Base-by-base conservation (phyloP, 2,329 filamentous ascomycete genomes). In the Lecanoromycetidae sp. region DNA sequence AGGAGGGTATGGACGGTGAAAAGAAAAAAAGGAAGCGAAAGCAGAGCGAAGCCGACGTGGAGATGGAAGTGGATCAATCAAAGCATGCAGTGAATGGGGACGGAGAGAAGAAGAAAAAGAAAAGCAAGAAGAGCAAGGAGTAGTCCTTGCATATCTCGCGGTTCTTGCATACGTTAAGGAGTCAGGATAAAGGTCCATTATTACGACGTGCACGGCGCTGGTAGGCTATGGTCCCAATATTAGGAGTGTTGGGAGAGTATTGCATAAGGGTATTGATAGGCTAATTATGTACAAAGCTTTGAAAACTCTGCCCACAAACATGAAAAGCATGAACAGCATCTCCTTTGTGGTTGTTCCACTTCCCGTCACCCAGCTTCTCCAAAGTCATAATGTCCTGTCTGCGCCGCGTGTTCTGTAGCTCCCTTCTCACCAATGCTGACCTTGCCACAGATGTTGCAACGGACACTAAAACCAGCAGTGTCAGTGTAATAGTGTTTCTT, bases 401-500 rank as follows among this genome's bases (percentile, higher is more conserved):
- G 57, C 36, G 61, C 53, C 15, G 69, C 69, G 59, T 72, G 69
- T 54, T 67, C 58, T 1, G 64, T 65, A 2, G 68, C 69, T 19
- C 67, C 69, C 36, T 62, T 66, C 56, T 71, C 68, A 13, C 69
- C 69, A 7, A 63, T 60, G 49, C 68, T 66, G 29, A 59, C 58
- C 13, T 59, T 61, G 4, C 67, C 66, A 47, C 69, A 72, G 3
- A 72, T 68, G 54, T 87, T 86, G 62, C 90, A 96, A 57, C 73
- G 78, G 49, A 95, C 75, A 30, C 76, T 71, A 59, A 95, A 87
- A 0, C 80, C 80, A 19, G 83, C 76, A 0, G 87, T 94, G 61
- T 95, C 87, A 0, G 88, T 95, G 57, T 79, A 95, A 61, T 96
- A 96, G 61, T 93, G 78, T 49, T 74, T 79, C 44, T 77, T 72